phyloP scores from a whole-genome alignment of 1,139 yeast species.

The Debaryomyces psychrophilus region DNA sequence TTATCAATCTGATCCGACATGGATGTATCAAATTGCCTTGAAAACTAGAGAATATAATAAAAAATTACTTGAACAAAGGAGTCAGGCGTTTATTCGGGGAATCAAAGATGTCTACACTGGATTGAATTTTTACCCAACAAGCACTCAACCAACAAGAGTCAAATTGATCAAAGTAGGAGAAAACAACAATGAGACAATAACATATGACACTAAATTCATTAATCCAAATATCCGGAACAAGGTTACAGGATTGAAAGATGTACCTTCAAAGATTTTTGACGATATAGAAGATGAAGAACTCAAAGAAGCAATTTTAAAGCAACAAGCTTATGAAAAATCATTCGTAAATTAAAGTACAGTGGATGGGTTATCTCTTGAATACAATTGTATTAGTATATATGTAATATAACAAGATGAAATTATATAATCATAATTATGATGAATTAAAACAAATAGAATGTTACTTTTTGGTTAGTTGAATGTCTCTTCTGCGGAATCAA shows the following conservation, averaged over 20 bases:
- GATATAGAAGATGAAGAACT: conserved; percentile 57
- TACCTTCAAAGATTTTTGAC: conserved; percentile 60
- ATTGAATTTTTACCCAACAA: conserved; percentile 67
- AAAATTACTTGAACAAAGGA: conserved; percentile 61
- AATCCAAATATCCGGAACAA: conserved; percentile 47
- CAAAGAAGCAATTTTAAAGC: conserved; percentile 63
- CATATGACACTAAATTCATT: conserved; percentile 55
- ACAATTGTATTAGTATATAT: conserved; percentile 10
- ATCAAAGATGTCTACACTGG: conserved; percentile 84
- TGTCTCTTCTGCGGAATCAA: conserved; percentile 29
- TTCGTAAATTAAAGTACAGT: conserved; percentile 7
- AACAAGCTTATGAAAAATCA: conserved; percentile 57
- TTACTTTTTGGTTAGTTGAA: conserved; percentile 1
- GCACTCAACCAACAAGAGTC: conserved; percentile 68
- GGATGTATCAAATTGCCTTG: conserved; percentile 85
- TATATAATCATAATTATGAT: conserved; percentile 8
- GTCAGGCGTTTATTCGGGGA: conserved; percentile 58
- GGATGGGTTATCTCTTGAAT: not conserved
- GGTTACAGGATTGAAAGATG: conserved; percentile 64
- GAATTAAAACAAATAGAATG: conserved; percentile 6
- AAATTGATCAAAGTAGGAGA: conserved; percentile 24
- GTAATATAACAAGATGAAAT: conserved; percentile 9
- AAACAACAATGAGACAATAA: conserved; percentile 25
- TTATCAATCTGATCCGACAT: conserved; percentile 67
- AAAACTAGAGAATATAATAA: conserved; percentile 74